These are phyloP conservation scores for Graphiopsis chlorocephala DNA, from an alignment of 2,329 filamentous ascomycete species.

Conservation along the genomic window DNA sequence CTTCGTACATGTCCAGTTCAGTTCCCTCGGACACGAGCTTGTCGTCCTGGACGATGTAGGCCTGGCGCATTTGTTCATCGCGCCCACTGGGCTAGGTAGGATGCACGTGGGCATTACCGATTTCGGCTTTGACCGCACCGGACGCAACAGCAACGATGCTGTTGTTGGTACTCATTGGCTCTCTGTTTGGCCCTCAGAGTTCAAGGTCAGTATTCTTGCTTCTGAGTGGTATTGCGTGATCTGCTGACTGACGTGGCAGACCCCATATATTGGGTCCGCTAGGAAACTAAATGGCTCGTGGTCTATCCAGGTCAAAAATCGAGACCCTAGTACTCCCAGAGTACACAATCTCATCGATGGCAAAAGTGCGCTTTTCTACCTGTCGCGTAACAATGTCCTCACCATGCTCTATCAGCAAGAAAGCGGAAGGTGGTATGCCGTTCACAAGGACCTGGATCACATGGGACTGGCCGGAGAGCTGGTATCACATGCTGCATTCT, in stretches of 20 bases:
- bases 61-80: constrained; percentile 70
- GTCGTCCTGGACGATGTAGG: constrained; percentile 79
- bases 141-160: constrained; percentile 65
- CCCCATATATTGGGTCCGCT: constrained; percentile 36
- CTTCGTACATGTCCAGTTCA: constrained; percentile 81
- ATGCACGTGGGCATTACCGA: constrained; percentile 56
- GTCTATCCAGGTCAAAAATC: constrained; percentile 65
- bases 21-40: constrained; percentile 71
- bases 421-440: constrained; percentile 66
- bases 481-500: constrained; percentile 74
- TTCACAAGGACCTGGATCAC: constrained; percentile 53
- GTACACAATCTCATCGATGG: constrained; percentile 69
- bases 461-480: constrained; percentile 59
- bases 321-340: constrained; percentile 57
- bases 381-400: constrained; percentile 71
- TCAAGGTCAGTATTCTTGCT: constrained; percentile 25
- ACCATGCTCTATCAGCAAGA: constrained; percentile 76
- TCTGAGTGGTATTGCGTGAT: constrained; percentile 24
- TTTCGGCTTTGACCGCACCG: constrained; percentile 63
- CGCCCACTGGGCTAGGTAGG: constrained; percentile 70
- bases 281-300: constrained; percentile 52
- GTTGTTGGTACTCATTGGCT: constrained; percentile 89
- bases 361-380: constrained; percentile 72
- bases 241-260: constrained; percentile 19
- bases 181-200: constrained; percentile 38